A percentile compares a stretch with the other conserved stretches of the same genome.
Evolutionary conservation across 768 basidiomycete species (phyloP).

Genomic region (Phylloporus sp.): DNA sequence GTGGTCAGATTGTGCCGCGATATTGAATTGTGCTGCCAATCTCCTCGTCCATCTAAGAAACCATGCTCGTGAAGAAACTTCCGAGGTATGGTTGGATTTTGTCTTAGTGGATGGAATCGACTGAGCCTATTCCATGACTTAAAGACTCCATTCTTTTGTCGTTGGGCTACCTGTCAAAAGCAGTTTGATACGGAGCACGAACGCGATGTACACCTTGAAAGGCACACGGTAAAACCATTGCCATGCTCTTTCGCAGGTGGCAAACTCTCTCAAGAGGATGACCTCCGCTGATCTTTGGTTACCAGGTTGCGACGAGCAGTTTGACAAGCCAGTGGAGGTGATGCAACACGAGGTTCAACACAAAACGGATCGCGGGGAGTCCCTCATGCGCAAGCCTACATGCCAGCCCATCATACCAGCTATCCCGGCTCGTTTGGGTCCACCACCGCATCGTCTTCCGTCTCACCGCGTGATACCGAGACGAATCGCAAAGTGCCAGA

Average conservation of each 20-base stretch:
- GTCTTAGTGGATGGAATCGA: not conserved
- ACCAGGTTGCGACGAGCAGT: constrained; percentile 52
- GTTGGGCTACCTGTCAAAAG: constrained; percentile 55
- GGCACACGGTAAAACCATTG: constrained; percentile 38
- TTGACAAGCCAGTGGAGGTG: constrained; percentile 43
- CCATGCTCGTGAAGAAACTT: constrained; percentile 33
- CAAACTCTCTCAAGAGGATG: not conserved
- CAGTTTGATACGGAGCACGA: constrained; percentile 35
- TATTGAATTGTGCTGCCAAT: constrained; percentile 50
- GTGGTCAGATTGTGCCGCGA: constrained; percentile 55
- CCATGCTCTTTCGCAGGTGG: constrained; percentile 43
- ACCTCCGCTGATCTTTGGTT: constrained; percentile 9
- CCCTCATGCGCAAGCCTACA: constrained; percentile 24
- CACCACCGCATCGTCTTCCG: constrained; percentile 44
- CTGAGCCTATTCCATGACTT: constrained; percentile 6
- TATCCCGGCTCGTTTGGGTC: constrained; percentile 31
- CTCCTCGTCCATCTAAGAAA: constrained; percentile 47
- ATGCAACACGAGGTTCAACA: constrained; percentile 48
- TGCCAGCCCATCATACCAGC: constrained; percentile 33
- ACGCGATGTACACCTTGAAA: constrained; percentile 48
- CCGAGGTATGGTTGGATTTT: constrained; percentile 23
- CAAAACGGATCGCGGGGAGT: constrained; percentile 15
- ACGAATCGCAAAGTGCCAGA: constrained; percentile 40
- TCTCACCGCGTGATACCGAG: constrained; percentile 48
- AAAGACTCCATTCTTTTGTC: constrained; percentile 44